A percentile compares a stretch with the other conserved stretches of the same genome.
phyloP scores from a whole-genome alignment of 2,329 filamentous ascomycete species.

The Lachnellula subtilissima region DNA sequence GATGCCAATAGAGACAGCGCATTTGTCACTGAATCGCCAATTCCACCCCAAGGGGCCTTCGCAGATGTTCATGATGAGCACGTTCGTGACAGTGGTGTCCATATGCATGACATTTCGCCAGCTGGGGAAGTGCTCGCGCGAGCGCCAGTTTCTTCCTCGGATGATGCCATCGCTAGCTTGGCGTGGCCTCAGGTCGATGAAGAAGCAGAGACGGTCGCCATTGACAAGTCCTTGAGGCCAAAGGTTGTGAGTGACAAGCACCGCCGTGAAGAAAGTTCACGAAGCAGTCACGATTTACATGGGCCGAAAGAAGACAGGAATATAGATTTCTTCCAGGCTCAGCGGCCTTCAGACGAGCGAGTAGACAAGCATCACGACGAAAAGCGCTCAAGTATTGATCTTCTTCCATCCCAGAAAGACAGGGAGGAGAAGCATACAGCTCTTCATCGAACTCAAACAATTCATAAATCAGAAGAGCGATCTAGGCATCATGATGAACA shows the following conservation, averaged over 20 bases:
- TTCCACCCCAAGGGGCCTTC: constrained; percentile 31
- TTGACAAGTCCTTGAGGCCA: constrained; percentile 32
- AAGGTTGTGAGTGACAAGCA: constrained; percentile 14
- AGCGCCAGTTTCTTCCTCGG: constrained; percentile 26
- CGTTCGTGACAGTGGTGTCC: constrained; percentile 50
- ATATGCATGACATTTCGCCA: constrained; percentile 43
- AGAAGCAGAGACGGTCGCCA: constrained; percentile 39
- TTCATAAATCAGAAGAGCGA: constrained; percentile 16
- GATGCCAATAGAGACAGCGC: constrained; percentile 45
- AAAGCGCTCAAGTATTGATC: constrained; percentile 10
- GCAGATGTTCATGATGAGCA: constrained; percentile 25
- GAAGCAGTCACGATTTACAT: constrained; percentile 12
- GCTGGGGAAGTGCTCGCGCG: constrained; percentile 22
- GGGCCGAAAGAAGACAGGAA: constrained; percentile 10
- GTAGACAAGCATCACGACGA: constrained; percentile 8
- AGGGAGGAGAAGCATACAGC: constrained; percentile 16
- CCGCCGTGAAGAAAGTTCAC: constrained; percentile 9
- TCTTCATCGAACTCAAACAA: constrained; percentile 19
- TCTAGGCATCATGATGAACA: constrained; percentile 5
- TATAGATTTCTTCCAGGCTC: constrained; percentile 15
- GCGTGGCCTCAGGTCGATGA: constrained; percentile 41
- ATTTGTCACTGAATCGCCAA: constrained; percentile 43
- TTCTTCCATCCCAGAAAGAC: constrained; percentile 15
- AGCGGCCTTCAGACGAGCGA: constrained; percentile 8
- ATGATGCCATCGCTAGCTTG: constrained; percentile 34